Evolutionary conservation across 2,329 filamentous ascomycete species (phyloP).

Genomic region (Aspergillus sp.): DNA sequence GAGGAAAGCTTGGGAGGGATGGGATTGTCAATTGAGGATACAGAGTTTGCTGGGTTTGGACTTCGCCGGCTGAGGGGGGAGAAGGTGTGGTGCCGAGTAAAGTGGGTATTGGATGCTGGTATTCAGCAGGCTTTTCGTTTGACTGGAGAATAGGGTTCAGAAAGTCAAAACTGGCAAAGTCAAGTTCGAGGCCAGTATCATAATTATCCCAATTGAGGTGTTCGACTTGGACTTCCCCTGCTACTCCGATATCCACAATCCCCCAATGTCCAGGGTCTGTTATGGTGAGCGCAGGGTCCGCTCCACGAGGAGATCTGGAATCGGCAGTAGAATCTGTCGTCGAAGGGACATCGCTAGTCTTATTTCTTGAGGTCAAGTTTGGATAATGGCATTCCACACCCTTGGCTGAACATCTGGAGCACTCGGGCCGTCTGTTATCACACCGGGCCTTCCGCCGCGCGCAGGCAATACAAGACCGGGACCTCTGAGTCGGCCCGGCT

Average conservation of each 20-base stretch:
- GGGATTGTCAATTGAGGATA: background rate
- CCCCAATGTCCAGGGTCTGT: background rate
- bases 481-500: conserved; percentile 19
- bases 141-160: background rate
- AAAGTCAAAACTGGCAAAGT: background rate
- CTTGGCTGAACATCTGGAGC: conserved; percentile 40
- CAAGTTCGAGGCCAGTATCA: background rate
- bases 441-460: conserved; percentile 40
- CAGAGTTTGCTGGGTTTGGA: background rate
- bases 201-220: background rate
- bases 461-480: conserved; percentile 41
- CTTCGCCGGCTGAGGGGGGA: background rate
- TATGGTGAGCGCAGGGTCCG: background rate
- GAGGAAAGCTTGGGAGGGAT: background rate
- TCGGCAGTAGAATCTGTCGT: no score
- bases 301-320: background rate
- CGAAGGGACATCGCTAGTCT: background rate
- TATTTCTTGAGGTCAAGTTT: background rate
- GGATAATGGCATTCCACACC: conserved; percentile 39
- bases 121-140: background rate
- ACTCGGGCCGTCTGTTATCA: conserved; percentile 37
- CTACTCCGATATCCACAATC: background rate
- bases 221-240: background rate
- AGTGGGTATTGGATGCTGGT: background rate
- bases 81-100: background rate